Evolutionary conservation across 2,329 filamentous ascomycete species (phyloP), one percentile per base, ranked within the genome.

Genomic region (Diaporthe capsici): DNA sequence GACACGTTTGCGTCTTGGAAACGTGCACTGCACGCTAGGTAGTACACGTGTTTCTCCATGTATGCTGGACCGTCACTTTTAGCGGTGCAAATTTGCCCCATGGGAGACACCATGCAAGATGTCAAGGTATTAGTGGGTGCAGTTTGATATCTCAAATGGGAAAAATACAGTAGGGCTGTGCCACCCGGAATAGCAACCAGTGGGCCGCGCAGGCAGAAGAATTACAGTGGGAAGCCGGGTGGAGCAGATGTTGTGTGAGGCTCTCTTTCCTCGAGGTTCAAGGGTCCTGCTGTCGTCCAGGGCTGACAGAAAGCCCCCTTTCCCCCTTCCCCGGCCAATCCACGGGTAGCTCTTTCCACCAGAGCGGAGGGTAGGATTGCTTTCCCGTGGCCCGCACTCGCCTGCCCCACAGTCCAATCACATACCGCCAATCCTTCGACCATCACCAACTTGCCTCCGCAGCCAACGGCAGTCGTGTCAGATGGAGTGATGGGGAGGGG

Each of bases 401-500:
- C 65, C 37, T n/a, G 65, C 65, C 65, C 65, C 65, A 70, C 65
- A 70, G 34, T 15, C 65, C 65, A 70, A 70, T 70, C 65, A 55
- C 65, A 55, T 70, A 70, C 65, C 65, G 65, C 65, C 49, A 70
- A 70, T 70, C 65, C 65, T 70, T 70, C 65, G 65, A 70, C n/a
- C 65, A 47, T 37, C 65, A 70, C 65, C 65, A 70, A 42, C 65
- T 22, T 10, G n/a, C 49, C 10, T 31, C 65, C 1, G 47, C 42
- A 55, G 49, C 65, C 65, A 55, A 55, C 65, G n/a, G 65, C 65
- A 70, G 12, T 22, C 15, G 28, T 68, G 31, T 53, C 47, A 39
- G 63, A 51, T 51, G 44, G 47, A 67, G 44, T 28, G 60, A 25
- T 22, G 37, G 37, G 20, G 42, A 31, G 44, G 39, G 31, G n/a